phyloP scores from a whole-genome alignment of 2,329 filamentous ascomycete species.

The Pseudohalonectria lignicola region DNA sequence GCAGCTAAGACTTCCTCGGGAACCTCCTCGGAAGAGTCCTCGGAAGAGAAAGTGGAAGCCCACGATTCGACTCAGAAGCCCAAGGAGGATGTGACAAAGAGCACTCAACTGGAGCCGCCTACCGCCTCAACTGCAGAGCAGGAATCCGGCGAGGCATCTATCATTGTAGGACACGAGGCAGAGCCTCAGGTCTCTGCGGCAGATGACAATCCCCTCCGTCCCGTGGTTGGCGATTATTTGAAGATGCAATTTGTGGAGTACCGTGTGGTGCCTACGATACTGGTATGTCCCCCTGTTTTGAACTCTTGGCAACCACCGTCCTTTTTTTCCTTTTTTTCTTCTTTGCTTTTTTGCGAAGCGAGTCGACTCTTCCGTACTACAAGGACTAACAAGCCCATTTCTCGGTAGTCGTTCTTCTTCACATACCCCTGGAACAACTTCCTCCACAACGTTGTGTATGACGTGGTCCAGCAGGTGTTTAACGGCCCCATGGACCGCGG shows the following conservation, averaged over 20 bases:
- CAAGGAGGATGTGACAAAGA: constrained; percentile 3
- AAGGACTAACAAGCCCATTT: no score
- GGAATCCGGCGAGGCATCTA: constrained; percentile 16
- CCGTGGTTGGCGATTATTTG: constrained; percentile 86
- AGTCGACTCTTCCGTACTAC: no score
- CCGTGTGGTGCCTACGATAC: constrained; percentile 85
- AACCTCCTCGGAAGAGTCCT: not conserved
- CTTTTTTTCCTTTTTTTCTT: no score
- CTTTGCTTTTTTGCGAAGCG: no score
- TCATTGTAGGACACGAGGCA: constrained; percentile 13
- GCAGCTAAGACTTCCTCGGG: not conserved
- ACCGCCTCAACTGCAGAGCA: not conserved
- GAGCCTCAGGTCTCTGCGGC: constrained; percentile 10
- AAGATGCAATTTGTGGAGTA: constrained; percentile 97
- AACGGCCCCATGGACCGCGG: constrained; percentile 96
- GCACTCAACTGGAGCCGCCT: no score
- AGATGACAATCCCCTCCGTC: constrained; percentile 25
- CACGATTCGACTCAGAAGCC: not conserved
- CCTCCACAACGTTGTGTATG: constrained; percentile 96
- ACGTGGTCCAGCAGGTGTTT: constrained; percentile 97
- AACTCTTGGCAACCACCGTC: no score
- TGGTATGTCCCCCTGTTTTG: constrained; percentile 69
- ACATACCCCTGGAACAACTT: constrained; percentile 99
- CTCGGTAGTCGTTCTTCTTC: constrained; percentile 76
- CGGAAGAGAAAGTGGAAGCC: not conserved